phyloP scores from a whole-genome alignment of 129 eudicot genomes.

The Calendula officinalis region DNA sequence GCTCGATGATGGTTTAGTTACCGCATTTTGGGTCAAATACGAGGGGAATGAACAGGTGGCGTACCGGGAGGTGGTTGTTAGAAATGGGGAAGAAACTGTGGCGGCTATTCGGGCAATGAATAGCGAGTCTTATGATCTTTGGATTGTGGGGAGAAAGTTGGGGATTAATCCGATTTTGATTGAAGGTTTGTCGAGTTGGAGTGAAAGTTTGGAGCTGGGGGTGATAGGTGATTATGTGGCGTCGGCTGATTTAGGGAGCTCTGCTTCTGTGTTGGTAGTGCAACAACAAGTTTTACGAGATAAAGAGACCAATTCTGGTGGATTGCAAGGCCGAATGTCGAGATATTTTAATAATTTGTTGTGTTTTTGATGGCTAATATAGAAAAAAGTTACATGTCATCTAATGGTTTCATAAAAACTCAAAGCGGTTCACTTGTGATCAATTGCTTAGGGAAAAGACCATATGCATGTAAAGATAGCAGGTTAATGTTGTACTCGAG shows the following conservation, averaged over 20 bases:
- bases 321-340: conserved; percentile 29
- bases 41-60: conserved; percentile 61
- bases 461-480: too few relatives aligned
- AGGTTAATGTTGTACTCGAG: too few relatives aligned
- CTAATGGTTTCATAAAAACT: too few relatives aligned
- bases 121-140: conserved; percentile 45
- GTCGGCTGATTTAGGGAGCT: conserved; percentile 56
- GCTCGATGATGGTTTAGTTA: conserved; percentile 85
- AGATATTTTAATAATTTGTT: conserved; percentile 24
- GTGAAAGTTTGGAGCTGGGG: conserved; percentile 68
- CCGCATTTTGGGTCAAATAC: conserved; percentile 93
- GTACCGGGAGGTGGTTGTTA: conserved; percentile 73
- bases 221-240: conserved; percentile 74
- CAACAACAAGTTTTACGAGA: conserved; percentile 88
- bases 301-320: conserved; percentile 34
- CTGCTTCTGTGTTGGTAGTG: conserved; percentile 69
- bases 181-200: conserved; percentile 67
- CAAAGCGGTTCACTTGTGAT: too few relatives aligned
- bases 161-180: conserved; percentile 71
- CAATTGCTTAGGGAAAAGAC: too few relatives aligned
- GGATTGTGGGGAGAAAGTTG: conserved; percentile 80
- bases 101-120: conserved; percentile 68
- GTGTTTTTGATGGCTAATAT: conserved; percentile 9
- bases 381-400: too few relatives aligned
- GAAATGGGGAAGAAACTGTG: conserved; percentile 74